These are phyloP conservation scores for Phytopythium sindhum DNA, from an alignment of 352 stramenopile genomes.

Conservation along the genomic window DNA sequence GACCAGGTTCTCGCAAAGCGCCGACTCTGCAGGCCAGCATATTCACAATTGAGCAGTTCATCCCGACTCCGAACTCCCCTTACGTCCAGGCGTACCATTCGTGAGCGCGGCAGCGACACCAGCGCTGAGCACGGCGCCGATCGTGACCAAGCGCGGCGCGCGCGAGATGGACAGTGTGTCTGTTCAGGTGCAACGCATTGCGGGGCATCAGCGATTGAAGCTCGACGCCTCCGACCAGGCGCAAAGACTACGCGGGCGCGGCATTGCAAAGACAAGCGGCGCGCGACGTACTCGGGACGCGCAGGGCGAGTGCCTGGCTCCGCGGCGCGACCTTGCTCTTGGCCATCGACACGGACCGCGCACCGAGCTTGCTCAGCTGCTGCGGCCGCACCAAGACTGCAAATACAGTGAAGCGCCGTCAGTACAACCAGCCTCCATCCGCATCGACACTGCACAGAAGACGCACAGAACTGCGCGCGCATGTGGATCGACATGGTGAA, in stretches of 20 bases:
- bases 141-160: constrained; percentile 24
- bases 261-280: neutral
- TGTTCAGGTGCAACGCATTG: neutral
- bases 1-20: constrained; percentile 46
- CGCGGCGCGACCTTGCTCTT: constrained; percentile 26
- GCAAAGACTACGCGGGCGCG: neutral
- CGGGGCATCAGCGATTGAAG: neutral
- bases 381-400: constrained; percentile 40
- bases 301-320: constrained; percentile 26
- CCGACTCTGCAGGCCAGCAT: constrained; percentile 13
- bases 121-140: constrained; percentile 46
- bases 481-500: constrained; percentile 40
- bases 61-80: constrained; percentile 9
- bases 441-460: neutral
- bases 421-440: no score
- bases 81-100: neutral
- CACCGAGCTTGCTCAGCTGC: constrained; percentile 30
- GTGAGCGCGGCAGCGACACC: constrained; percentile 40
- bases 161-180: constrained; percentile 15
- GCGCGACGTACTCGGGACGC: constrained; percentile 18
- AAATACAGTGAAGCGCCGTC: neutral
- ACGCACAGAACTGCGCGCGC: constrained; percentile 48
- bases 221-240: neutral
- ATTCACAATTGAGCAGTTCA: no score
- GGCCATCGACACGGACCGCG: constrained; percentile 20